phyloP scores from a whole-genome alignment of 2,329 filamentous ascomycete genomes.

The Acrocalymma vagum region DNA sequence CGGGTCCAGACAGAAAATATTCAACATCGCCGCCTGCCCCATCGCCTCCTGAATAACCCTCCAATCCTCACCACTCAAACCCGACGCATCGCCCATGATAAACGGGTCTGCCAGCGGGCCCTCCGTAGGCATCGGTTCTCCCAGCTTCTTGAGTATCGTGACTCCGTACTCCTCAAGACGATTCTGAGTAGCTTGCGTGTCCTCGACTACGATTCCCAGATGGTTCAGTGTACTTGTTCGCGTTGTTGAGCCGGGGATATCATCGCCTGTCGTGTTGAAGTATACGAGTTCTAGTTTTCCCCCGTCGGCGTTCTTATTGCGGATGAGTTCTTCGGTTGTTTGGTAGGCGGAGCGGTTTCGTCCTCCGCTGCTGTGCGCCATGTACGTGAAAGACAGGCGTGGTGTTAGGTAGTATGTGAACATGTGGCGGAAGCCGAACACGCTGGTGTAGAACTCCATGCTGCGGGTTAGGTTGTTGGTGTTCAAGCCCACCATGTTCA shows the following conservation, averaged over 20 bases:
- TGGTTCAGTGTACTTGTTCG: conserved; percentile 1
- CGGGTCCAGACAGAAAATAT: conserved; percentile 3
- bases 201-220: conserved; percentile 1
- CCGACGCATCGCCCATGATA: not conserved
- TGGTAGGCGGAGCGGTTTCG: conserved; percentile 7
- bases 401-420: conserved; percentile 7
- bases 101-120: not conserved
- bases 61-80: not conserved
- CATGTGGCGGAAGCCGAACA: conserved; percentile 8
- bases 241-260: not conserved
- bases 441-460: conserved; percentile 9
- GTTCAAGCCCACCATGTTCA: conserved; percentile 7
- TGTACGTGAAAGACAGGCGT: conserved; percentile 8
- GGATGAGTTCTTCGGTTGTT: conserved; percentile 3
- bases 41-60: conserved; percentile 1
- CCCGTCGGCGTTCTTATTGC: not conserved
- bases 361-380: conserved; percentile 5
- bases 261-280: not conserved
- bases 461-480: conserved; percentile 8
- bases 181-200: conserved; percentile 1
- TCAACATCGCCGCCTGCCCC: not conserved
- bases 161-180: conserved; percentile 1
- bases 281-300: conserved; percentile 2
- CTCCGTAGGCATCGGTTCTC: conserved; percentile 1
- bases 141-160: conserved; percentile 1